Base-by-base conservation (phyloP, 1,284 basidiomycete genomes). In the Leucoagaricus sp. region DNA sequence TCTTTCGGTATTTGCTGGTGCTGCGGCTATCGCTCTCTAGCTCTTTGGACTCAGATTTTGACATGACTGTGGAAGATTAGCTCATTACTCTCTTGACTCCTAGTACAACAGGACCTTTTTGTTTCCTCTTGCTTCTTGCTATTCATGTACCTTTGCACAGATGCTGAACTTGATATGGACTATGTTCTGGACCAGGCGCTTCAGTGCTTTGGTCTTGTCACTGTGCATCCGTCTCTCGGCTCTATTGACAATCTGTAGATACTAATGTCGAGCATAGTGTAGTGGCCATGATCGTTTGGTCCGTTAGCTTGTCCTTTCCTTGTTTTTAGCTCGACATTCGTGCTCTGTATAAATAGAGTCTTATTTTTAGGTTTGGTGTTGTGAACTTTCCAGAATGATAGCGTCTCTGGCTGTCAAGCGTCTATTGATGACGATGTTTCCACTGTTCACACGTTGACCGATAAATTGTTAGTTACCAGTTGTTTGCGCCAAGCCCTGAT, bases 1-100 rank as follows among this genome's bases (percentile, higher is more conserved):
- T 6, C 59, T 80, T 9, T 78, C 77, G 4, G 75, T 69, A 0
- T 57, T 77, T 56, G 77, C 75, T 48, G 80, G 77, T 44, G 79
- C 72, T 29, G 74, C 65, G 8, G 61, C 76, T 54, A 66, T 76
- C 42, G 64, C 65, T 4, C 69, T 82, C 58, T 82, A 71, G 73
- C 55, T 41, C 8, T 41, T 13, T 38, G 6, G 36, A 38, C 33
- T 25, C 28, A 7, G 23, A 36, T 13, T n/a, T 38, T 10, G n/a
- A 33, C 47, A 23, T 17, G 33, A 21, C 19, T 17, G 17, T 25
- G 49, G 23, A 47, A 13, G 7, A 26, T 17, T 51, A 34, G 28
- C 15, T 15, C 19, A 29, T 33, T 38, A 13, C 8, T 41, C 29
- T 45, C 21, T 45, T 49, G 48, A 29, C 17, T 38, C 17, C 36